phyloP scores from a whole-genome alignment of 495 filamentous ascomycete genomes.

The Tuber magnatum region DNA sequence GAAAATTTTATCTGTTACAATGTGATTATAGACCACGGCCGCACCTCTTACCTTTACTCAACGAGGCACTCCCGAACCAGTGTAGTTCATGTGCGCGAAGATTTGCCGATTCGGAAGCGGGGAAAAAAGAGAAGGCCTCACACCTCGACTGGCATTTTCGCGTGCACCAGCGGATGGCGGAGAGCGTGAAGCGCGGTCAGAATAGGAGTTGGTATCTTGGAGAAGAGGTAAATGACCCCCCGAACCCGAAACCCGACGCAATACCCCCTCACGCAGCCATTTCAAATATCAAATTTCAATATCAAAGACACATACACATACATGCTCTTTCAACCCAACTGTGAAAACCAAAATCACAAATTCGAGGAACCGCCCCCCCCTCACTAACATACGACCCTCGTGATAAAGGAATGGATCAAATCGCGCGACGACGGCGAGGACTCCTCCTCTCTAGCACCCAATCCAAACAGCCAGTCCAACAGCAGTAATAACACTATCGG shows the following conservation, averaged over 20 bases:
- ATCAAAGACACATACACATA: constrained; percentile 5
- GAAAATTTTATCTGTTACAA: constrained; percentile 39
- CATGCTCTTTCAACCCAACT: constrained; percentile 12
- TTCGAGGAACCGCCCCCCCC: neutral
- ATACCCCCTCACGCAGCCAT: neutral
- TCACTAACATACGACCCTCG: constrained; percentile 24
- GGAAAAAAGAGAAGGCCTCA: constrained; percentile 74
- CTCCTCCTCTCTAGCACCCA: constrained; percentile 35
- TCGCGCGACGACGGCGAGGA: constrained; percentile 68
- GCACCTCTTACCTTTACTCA: constrained; percentile 62
- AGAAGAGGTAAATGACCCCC: constrained; percentile 63
- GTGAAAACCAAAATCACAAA: constrained; percentile 15
- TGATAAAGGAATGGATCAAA: constrained; percentile 73
- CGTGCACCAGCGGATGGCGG: constrained; percentile 79
- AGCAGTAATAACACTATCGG: constrained; percentile 12
- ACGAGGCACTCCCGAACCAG: constrained; percentile 70
- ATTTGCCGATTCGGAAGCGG: constrained; percentile 68
- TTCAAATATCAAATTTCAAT: constrained; percentile 2
- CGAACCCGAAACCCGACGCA: constrained; percentile 1
- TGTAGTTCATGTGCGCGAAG: constrained; percentile 88
- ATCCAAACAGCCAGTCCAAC: neutral
- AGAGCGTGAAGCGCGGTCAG: constrained; percentile 71
- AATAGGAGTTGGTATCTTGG: constrained; percentile 90
- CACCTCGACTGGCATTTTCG: constrained; percentile 98
- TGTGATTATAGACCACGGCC: constrained; percentile 56